A percentile compares a stretch with the other conserved stretches of the same genome.
Conservation (phyloP, 2,329 filamentous ascomycete genomes). For the Arthrobotrys iridis region DNA sequence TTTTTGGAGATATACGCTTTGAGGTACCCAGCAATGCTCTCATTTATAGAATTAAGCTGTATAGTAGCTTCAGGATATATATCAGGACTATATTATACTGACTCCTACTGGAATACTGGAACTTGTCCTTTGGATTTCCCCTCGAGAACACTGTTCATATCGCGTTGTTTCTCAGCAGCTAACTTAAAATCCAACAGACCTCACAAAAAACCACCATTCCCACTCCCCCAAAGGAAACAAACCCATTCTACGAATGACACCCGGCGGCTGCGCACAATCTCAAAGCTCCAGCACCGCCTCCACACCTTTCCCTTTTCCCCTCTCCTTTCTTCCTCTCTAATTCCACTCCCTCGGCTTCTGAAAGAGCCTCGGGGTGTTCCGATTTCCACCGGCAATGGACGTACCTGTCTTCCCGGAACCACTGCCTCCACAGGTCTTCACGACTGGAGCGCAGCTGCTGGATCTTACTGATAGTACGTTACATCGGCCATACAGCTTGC, state of each 20-base stretch:
- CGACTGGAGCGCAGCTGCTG: slow-evolving; percentile 91
- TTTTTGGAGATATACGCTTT: too few relatives aligned
- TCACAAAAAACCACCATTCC: slow-evolving; percentile 32
- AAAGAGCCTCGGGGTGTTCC: slow-evolving; percentile 13
- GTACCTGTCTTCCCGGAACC: slow-evolving; percentile 65
- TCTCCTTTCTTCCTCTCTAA: neutral
- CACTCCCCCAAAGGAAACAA: slow-evolving; percentile 2
- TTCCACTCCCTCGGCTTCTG: slow-evolving; percentile 25
- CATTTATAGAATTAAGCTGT: too few relatives aligned
- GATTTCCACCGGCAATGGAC: slow-evolving; percentile 48
- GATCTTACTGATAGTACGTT: slow-evolving; percentile 95
- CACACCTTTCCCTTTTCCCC: slow-evolving; percentile 4
- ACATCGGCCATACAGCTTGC: slow-evolving; percentile 14
- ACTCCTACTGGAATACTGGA: too few relatives aligned
- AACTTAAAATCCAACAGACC: slow-evolving; percentile 42
- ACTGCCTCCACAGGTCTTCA: slow-evolving; percentile 95
- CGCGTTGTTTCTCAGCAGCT: slow-evolving; percentile 15
- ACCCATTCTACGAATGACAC: slow-evolving; percentile 28
- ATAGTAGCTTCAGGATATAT: too few relatives aligned
- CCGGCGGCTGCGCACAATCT: slow-evolving; percentile 38
- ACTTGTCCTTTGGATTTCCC: too few relatives aligned
- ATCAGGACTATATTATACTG: too few relatives aligned
- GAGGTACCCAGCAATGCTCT: too few relatives aligned
- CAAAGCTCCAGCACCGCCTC: slow-evolving; percentile 50
- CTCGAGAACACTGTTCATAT: neutral